Conservation (phyloP, 108 stramenopile species). For the Mayamaea pseudoterrestris region DNA sequence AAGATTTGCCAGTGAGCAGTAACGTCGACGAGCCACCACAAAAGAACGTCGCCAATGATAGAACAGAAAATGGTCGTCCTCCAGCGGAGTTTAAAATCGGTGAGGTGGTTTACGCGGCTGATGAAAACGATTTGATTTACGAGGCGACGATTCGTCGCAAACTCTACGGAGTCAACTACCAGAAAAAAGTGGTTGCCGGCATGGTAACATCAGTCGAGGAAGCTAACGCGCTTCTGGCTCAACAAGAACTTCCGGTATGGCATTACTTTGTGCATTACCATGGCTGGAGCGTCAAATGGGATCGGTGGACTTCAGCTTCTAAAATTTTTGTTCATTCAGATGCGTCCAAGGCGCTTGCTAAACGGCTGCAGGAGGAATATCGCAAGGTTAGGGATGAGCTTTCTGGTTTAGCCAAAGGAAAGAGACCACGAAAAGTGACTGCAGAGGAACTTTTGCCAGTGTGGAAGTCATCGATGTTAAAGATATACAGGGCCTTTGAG, state of each 20-base stretch:
- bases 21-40: too few species aligned
- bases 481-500: conserved; percentile 11
- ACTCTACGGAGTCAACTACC: conserved; percentile 23
- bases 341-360: conserved; percentile 17
- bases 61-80: conserved; percentile 2
- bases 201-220: conserved; percentile 6
- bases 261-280: conserved; percentile 67
- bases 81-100: conserved; percentile 13
- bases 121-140: conserved; percentile 49
- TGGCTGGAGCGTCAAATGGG: conserved; percentile 71
- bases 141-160: conserved; percentile 33
- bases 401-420: conserved; percentile 1
- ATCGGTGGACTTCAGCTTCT: conserved; percentile 58
- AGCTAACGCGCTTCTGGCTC: conserved; percentile 3
- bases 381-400: conserved; percentile 13
- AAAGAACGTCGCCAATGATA: too few species aligned
- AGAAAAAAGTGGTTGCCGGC: conserved; percentile 10
- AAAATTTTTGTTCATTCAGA: conserved; percentile 30
- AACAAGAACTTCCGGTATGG: conserved; percentile 21
- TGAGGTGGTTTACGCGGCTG: conserved; percentile 42
- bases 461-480: conserved; percentile 16
- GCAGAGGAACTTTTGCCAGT: conserved; percentile 17
- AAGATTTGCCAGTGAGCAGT: too few species aligned
- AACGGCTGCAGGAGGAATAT: conserved; percentile 24
- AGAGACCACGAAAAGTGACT: not conserved